Evolutionary conservation across 2,329 filamentous ascomycete genomes (phyloP).

Genomic region (Paradendryphiella salina): DNA sequence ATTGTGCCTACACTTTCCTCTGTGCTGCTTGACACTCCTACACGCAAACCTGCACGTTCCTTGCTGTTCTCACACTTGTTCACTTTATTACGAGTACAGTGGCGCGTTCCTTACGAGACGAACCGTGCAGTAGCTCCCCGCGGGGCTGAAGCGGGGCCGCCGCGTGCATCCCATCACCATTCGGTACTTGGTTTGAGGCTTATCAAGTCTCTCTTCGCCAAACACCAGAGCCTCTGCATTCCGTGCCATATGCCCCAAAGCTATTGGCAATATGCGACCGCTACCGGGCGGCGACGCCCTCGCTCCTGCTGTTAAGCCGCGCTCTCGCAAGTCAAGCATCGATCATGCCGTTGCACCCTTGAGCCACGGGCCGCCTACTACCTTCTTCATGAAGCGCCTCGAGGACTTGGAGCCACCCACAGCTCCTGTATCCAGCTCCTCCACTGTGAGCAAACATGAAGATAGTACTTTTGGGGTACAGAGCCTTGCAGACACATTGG

Average conservation of each 20-base stretch:
- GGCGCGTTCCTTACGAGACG: slow-evolving; percentile 18
- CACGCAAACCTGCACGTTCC: neutral
- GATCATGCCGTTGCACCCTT: slow-evolving; percentile 36
- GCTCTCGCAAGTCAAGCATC: slow-evolving; percentile 46
- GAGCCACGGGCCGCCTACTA: slow-evolving; percentile 55
- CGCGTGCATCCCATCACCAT: slow-evolving; percentile 17
- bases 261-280: slow-evolving; percentile 38
- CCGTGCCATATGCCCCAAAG: slow-evolving; percentile 10
- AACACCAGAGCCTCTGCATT: neutral
- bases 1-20: slow-evolving; percentile 4
- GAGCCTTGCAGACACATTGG: slow-evolving; percentile 59
- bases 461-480: slow-evolving; percentile 61
- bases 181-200: slow-evolving; percentile 9
- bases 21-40: slow-evolving; percentile 2
- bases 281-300: slow-evolving; percentile 44
- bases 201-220: slow-evolving; percentile 5
- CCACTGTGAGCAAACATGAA: slow-evolving; percentile 18
- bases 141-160: slow-evolving; percentile 24
- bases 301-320: slow-evolving; percentile 35
- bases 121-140: slow-evolving; percentile 17
- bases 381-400: slow-evolving; percentile 63
- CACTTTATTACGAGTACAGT: neutral
- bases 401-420: slow-evolving; percentile 52
- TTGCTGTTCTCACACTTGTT: neutral
- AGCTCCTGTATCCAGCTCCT: slow-evolving; percentile 26